These are phyloP conservation scores for Debaryomyces tyrocola DNA, from an alignment of 805 yeast genomes.

Conservation along the genomic window DNA sequence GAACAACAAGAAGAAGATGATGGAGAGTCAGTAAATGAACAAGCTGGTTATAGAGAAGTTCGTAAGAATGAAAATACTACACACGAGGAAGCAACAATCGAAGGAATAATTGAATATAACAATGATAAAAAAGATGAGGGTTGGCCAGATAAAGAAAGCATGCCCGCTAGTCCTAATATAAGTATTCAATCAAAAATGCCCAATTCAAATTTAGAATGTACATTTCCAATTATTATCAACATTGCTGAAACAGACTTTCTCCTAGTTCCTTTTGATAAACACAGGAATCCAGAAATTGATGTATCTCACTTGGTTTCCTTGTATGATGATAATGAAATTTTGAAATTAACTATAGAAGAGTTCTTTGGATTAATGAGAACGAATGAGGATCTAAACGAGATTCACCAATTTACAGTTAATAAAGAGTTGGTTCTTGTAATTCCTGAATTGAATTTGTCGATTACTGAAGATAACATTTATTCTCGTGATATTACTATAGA, in stretches of 20 bases:
- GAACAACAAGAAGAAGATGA: no score
- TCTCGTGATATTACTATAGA: conserved; percentile 21
- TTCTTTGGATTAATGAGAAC: conserved; percentile 25
- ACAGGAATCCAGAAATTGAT: conserved; percentile 6
- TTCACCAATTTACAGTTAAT: conserved; percentile 19
- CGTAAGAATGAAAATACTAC: no score
- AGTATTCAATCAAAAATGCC: not conserved
- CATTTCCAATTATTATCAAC: conserved; percentile 22
- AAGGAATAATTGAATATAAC: no score
- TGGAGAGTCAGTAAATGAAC: no score
- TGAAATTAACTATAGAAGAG: conserved; percentile 19
- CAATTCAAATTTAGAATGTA: not conserved
- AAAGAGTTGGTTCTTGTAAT: conserved; percentile 28
- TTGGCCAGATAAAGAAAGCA: no score
- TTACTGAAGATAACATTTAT: conserved; percentile 34
- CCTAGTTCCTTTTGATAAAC: conserved; percentile 20
- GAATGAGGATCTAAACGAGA: conserved; percentile 26
- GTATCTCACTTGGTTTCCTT: conserved; percentile 24
- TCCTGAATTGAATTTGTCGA: conserved; percentile 27
- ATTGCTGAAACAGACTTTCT: conserved; percentile 26
- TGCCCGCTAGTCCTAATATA: not conserved
- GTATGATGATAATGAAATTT: conserved; percentile 20
- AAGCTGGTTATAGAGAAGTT: no score
- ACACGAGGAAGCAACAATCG: no score
- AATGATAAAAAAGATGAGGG: no score